phyloP scores from a whole-genome alignment of 2,329 filamentous ascomycete species.

The Fusarium sp. region DNA sequence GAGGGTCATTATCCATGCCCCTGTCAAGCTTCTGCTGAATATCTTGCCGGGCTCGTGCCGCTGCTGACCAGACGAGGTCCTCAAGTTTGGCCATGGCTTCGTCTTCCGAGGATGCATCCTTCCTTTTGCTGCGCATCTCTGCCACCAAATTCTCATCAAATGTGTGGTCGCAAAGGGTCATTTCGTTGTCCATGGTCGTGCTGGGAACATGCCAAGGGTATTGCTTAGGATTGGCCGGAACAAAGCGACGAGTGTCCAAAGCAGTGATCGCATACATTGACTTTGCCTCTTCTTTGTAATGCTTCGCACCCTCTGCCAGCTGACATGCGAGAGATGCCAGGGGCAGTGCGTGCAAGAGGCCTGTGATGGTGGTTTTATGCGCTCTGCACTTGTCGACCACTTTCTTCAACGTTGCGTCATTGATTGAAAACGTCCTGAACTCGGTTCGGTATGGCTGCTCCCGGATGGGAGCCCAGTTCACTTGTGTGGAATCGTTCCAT shows the following conservation, averaged over 20 bases:
- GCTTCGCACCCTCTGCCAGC: constrained; percentile 10
- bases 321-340: constrained; percentile 38
- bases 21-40: constrained; percentile 28
- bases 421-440: constrained; percentile 33
- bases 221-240: constrained; percentile 14
- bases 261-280: constrained; percentile 33
- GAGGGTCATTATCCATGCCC: constrained; percentile 38
- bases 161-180: constrained; percentile 27
- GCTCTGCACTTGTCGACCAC: constrained; percentile 40
- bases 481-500: constrained; percentile 15
- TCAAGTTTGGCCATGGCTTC: constrained; percentile 32
- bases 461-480: constrained; percentile 41
- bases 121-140: constrained; percentile 32
- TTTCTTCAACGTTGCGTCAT: constrained; percentile 19
- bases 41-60: constrained; percentile 19
- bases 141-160: constrained; percentile 16
- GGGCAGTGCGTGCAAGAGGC: constrained; percentile 41
- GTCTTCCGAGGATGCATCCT: constrained; percentile 2
- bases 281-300: constrained; percentile 20
- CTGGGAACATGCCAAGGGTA: constrained; percentile 32
- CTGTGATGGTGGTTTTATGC: constrained; percentile 45
- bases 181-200: constrained; percentile 33
- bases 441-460: constrained; percentile 32
- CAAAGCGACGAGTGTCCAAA: constrained; percentile 31
- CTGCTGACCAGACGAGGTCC: constrained; percentile 22